These are phyloP conservation scores for Marasmius sp. DNA, from an alignment of 1,284 basidiomycete genomes.

Conservation along the genomic window DNA sequence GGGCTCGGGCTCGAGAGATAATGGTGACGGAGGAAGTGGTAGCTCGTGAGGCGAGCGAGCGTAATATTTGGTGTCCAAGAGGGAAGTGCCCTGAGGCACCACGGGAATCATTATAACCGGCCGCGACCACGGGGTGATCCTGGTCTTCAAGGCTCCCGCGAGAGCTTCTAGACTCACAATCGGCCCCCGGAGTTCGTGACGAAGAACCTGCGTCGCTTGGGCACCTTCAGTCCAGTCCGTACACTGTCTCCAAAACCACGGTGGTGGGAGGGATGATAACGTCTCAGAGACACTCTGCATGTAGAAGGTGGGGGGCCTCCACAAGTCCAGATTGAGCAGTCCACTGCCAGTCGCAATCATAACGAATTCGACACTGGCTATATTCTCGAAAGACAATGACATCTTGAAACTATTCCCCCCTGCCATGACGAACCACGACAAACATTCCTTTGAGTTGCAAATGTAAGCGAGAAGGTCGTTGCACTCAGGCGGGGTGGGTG, in stretches of 20 bases:
- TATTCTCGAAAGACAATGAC: constrained; percentile 70
- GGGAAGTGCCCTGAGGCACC: too few species aligned
- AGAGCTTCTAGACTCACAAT: constrained; percentile 28
- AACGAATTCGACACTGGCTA: constrained; percentile 57
- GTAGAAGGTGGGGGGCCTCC: constrained; percentile 66
- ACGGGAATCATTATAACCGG: too few species aligned
- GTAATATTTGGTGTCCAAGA: too few species aligned
- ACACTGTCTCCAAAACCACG: constrained; percentile 62
- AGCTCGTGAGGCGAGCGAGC: too few species aligned
- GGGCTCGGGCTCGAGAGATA: too few species aligned
- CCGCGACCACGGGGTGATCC: neutral
- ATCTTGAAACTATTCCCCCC: constrained; percentile 77
- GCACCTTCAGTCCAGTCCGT: constrained; percentile 76
- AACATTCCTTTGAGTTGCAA: constrained; percentile 59
- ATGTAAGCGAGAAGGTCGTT: constrained; percentile 75
- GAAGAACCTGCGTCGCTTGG: constrained; percentile 65
- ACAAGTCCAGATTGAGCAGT: constrained; percentile 61
- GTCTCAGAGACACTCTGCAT: constrained; percentile 46
- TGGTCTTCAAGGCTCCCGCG: constrained; percentile 1
- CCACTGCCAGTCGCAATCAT: constrained; percentile 56
- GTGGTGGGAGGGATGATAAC: constrained; percentile 28
- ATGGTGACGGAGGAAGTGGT: too few species aligned
- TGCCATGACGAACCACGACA: constrained; percentile 78
- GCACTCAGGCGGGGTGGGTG: constrained; percentile 51
- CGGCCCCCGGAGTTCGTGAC: constrained; percentile 67